Conservation (phyloP, 305 asterid species). For the Rubia balearica region DNA sequence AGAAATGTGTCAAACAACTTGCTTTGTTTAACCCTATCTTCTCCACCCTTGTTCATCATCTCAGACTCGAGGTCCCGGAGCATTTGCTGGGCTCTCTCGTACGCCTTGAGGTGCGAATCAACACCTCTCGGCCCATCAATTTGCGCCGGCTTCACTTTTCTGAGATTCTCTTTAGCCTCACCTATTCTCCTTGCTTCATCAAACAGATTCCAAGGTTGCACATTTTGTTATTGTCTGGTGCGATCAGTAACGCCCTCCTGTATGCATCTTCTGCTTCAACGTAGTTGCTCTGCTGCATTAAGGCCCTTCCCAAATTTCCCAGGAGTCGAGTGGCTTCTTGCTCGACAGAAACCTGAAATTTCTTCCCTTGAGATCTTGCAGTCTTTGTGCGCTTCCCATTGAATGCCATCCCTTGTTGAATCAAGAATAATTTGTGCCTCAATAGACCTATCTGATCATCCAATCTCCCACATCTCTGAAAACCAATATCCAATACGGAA, state of each 20-base stretch:
- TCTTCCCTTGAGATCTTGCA: conserved; percentile 92
- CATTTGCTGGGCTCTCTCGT: conserved; percentile 94
- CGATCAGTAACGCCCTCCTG: conserved; percentile 60
- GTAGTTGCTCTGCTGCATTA: conserved; percentile 92
- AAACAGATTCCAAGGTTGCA: conserved; percentile 87
- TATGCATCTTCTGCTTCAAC: conserved; percentile 83
- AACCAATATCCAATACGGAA: not conserved
- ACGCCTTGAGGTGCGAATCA: conserved; percentile 93
- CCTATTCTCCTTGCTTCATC: conserved; percentile 75
- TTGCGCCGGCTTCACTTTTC: conserved; percentile 80
- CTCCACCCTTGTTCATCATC: conserved; percentile 51
- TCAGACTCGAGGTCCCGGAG: conserved; percentile 80
- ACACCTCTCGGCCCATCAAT: conserved; percentile 79
- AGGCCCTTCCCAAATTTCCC: conserved; percentile 98
- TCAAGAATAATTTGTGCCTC: conserved; percentile 61
- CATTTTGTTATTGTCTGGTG: conserved; percentile 95
- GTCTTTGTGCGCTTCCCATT: conserved; percentile 93
- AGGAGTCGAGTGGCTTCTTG: conserved; percentile 92
- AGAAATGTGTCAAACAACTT: conserved; percentile 68
- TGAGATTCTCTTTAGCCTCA: conserved; percentile 82
- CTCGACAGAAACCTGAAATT: conserved; percentile 88
- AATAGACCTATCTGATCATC: conserved; percentile 69
- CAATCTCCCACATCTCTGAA: conserved; percentile 92
- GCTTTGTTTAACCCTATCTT: conserved; percentile 66
- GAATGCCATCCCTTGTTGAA: conserved; percentile 91